Conservation (phyloP, 768 basidiomycete species). For the Mrakia hoshinonis region DNA sequence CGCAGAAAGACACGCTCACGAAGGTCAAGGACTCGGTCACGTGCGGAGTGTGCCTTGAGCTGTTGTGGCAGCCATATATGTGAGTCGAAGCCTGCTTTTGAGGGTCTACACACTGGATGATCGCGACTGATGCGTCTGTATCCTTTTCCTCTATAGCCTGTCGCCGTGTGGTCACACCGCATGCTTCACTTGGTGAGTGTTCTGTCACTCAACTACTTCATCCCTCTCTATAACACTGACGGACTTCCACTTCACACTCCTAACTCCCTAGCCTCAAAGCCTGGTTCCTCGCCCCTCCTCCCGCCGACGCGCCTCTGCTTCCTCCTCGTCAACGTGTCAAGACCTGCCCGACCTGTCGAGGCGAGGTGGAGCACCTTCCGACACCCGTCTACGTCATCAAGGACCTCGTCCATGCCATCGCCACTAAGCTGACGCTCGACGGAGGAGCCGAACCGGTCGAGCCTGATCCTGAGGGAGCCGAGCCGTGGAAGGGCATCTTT, state of each 20-base stretch:
- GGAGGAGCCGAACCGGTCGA: background rate
- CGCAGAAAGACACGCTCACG: conserved; percentile 8
- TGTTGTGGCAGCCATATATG: conserved; percentile 21
- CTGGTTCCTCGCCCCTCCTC: conserved; percentile 15
- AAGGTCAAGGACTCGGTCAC: conserved; percentile 18
- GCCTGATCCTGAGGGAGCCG: background rate
- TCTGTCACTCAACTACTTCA: background rate
- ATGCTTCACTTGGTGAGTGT: conserved; percentile 17
- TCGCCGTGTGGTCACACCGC: conserved; percentile 23
- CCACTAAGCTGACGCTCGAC: background rate
- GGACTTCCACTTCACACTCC: background rate
- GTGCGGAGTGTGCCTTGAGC: conserved; percentile 20
- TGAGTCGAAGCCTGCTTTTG: background rate
- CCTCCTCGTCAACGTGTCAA: conserved; percentile 4
- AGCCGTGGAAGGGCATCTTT: conserved; percentile 14
- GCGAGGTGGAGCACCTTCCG: background rate
- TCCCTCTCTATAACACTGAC: background rate
- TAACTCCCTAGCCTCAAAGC: conserved; percentile 12
- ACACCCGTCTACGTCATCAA: conserved; percentile 24
- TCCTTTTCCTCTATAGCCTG: background rate
- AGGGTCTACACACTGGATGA: background rate
- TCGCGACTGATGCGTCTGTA: background rate
- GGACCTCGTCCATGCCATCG: conserved; percentile 22
- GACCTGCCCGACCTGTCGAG: conserved; percentile 19
- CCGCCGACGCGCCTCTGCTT: conserved; percentile 2